A percentile compares a stretch with the other conserved stretches of the same genome.
Evolutionary conservation across 768 basidiomycete genomes (phyloP).

Genomic region (Sporobolomyces pararoseus): DNA sequence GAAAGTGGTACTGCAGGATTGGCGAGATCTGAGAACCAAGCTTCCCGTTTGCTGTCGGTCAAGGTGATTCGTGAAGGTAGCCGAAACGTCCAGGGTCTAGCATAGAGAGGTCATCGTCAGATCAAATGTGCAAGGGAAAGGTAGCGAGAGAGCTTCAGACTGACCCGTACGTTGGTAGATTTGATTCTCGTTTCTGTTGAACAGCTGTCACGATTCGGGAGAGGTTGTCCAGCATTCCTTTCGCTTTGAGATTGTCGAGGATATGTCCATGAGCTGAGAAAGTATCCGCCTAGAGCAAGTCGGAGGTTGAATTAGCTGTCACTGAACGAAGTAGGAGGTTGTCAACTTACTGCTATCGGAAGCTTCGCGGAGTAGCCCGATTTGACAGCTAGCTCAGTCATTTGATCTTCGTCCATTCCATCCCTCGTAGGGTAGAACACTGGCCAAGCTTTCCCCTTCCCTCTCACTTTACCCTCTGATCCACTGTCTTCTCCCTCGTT

Average conservation of each 20-base stretch:
- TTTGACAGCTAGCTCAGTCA: slow-evolving; percentile 44
- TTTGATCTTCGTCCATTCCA: slow-evolving; percentile 45
- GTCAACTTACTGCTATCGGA: slow-evolving; percentile 12
- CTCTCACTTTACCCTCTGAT: neutral
- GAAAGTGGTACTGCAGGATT: slow-evolving; percentile 44
- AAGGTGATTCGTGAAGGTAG: slow-evolving; percentile 43
- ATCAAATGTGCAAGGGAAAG: neutral
- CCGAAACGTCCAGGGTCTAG: slow-evolving; percentile 42
- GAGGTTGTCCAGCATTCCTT: slow-evolving; percentile 33
- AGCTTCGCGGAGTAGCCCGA: slow-evolving; percentile 39
- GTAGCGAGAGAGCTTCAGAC: neutral
- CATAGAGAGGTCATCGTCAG: neutral
- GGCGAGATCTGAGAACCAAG: slow-evolving; percentile 46
- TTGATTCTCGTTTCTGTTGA: slow-evolving; percentile 12
- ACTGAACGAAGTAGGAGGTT: neutral
- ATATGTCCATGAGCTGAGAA: slow-evolving; percentile 46
- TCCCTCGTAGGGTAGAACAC: slow-evolving; percentile 44
- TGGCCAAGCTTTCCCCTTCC: slow-evolving; percentile 24
- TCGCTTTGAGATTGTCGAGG: slow-evolving; percentile 42
- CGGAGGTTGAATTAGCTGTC: neutral
- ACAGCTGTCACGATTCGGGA: slow-evolving; percentile 39
- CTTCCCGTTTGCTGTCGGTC: slow-evolving; percentile 44
- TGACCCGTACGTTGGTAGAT: slow-evolving; percentile 37
- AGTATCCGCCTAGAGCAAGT: slow-evolving; percentile 41
- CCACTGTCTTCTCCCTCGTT: neutral